Percentiles rank a stretch among this genome's conserved stretches.
phyloP scores from a whole-genome alignment of 78 protist species.

The Planoprotostelium fungivorum region DNA sequence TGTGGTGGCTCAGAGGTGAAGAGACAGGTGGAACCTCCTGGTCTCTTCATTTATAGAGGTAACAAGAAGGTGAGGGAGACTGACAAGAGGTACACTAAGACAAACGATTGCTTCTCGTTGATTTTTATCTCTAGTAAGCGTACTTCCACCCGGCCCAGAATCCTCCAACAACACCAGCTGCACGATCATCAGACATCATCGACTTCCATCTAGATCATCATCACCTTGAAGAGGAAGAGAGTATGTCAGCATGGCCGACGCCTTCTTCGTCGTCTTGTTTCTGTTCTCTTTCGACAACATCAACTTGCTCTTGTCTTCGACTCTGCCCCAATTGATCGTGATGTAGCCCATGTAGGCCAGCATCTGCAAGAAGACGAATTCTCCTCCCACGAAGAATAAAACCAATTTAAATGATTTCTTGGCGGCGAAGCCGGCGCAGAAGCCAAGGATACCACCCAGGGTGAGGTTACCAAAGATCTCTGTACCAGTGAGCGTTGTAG shows the following conservation, averaged over 20 bases:
- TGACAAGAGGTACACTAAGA: no score
- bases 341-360: constrained; percentile 45
- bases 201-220: not conserved
- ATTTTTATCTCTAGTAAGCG: not conserved
- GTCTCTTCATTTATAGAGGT: no score
- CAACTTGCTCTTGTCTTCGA: constrained; percentile 3
- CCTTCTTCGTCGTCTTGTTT: not conserved
- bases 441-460: constrained; percentile 30
- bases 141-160: constrained; percentile 4
- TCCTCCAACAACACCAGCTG: constrained; percentile 11
- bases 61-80: no score
- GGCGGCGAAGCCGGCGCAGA: constrained; percentile 36
- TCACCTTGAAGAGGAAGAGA: constrained; percentile 27
- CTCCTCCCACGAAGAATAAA: constrained; percentile 18
- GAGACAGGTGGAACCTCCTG: no score
- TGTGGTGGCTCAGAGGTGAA: no score
- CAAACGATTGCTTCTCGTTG: no score
- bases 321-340: constrained; percentile 28
- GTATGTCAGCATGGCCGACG: constrained; percentile 17
- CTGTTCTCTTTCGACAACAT: constrained; percentile 44
- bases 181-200: not conserved
- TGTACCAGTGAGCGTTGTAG: not conserved
- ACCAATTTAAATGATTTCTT: constrained; percentile 20
- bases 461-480: not conserved
- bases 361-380: constrained; percentile 26